A percentile compares a stretch with the other conserved stretches of the same genome.
Conservation (phyloP, 768 basidiomycete species). For the Lentinus brumalis region DNA sequence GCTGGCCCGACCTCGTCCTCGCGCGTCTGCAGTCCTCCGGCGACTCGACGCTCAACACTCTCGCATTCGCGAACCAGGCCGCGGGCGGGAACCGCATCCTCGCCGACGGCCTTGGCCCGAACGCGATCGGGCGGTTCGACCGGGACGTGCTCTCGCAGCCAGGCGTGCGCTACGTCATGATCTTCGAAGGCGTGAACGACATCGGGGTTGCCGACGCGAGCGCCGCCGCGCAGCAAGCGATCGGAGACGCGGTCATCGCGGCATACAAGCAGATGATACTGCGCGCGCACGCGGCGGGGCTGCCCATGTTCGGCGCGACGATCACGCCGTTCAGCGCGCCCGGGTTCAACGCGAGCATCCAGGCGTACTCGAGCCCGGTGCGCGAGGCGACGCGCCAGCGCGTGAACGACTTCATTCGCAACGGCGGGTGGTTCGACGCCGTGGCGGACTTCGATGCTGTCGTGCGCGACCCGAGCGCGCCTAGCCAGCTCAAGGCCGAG, state of each 20-base stretch:
- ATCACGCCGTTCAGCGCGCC: conserved; percentile 49
- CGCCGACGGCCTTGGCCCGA: conserved; percentile 50
- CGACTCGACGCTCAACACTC: conserved; percentile 33
- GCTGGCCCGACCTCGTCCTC: conserved; percentile 54
- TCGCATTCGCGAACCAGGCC: conserved; percentile 51
- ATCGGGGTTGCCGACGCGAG: conserved; percentile 44
- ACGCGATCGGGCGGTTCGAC: conserved; percentile 49
- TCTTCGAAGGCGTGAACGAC: conserved; percentile 59
- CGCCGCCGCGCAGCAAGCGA: conserved; percentile 36
- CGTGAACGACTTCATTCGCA: conserved; percentile 47
- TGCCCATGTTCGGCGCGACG: conserved; percentile 51
- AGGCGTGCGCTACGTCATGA: conserved; percentile 48
- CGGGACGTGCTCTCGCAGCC: conserved; percentile 52
- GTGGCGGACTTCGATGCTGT: conserved; percentile 51
- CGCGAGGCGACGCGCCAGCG: conserved; percentile 44
- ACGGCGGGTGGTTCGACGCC: conserved; percentile 45
- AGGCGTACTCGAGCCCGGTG: conserved; percentile 41
- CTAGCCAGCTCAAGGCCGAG: conserved; percentile 38
- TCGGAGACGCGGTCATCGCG: conserved; percentile 44
- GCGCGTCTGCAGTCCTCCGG: conserved; percentile 39
- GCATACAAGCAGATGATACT: conserved; percentile 49
- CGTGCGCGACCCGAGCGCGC: conserved; percentile 39
- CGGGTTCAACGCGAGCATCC: conserved; percentile 25
- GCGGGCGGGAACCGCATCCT: conserved; percentile 57
- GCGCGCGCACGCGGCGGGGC: conserved; percentile 42